Evolutionary conservation across 2,329 filamentous ascomycete genomes (phyloP).

Genomic region (Colletotrichum gloeosporioides): DNA sequence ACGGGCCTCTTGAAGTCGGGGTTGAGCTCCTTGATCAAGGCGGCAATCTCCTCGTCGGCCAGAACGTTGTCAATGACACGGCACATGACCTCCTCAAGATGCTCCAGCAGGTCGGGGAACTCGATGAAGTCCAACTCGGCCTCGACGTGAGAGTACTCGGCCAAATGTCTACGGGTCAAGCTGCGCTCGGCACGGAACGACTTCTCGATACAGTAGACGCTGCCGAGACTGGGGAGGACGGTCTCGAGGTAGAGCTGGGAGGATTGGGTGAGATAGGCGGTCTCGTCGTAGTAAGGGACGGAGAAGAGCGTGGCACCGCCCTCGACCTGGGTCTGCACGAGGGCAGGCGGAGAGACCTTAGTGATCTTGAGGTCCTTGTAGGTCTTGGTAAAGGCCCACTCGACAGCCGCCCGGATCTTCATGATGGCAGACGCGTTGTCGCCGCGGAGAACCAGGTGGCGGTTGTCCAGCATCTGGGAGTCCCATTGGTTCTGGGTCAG

Average conservation of each 20-base stretch:
- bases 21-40: slow-evolving; percentile 85
- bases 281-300: slow-evolving; percentile 87
- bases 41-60: slow-evolving; percentile 73
- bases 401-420: slow-evolving; percentile 82
- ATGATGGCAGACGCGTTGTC: slow-evolving; percentile 86
- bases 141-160: slow-evolving; percentile 97
- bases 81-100: slow-evolving; percentile 88
- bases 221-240: slow-evolving; percentile 84
- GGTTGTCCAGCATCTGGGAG: slow-evolving; percentile 75
- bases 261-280: slow-evolving; percentile 93
- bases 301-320: slow-evolving; percentile 91
- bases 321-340: slow-evolving; percentile 95
- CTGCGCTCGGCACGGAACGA: slow-evolving; percentile 99
- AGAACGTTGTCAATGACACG: slow-evolving; percentile 81
- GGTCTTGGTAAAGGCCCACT: slow-evolving; percentile 79
- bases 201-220: slow-evolving; percentile 98
- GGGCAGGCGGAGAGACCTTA: slow-evolving; percentile 87
- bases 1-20: slow-evolving; percentile 83
- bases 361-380: slow-evolving; percentile 80
- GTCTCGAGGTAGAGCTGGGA: slow-evolving; percentile 98
- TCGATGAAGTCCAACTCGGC: slow-evolving; percentile 95
- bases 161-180: slow-evolving; percentile 89
- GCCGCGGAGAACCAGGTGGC: slow-evolving; percentile 84
- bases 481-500: slow-evolving; percentile 57
- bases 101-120: slow-evolving; percentile 85